Base-by-base conservation (phyloP, 2,329 filamentous ascomycete species). In the Harringtonia lauricola region DNA sequence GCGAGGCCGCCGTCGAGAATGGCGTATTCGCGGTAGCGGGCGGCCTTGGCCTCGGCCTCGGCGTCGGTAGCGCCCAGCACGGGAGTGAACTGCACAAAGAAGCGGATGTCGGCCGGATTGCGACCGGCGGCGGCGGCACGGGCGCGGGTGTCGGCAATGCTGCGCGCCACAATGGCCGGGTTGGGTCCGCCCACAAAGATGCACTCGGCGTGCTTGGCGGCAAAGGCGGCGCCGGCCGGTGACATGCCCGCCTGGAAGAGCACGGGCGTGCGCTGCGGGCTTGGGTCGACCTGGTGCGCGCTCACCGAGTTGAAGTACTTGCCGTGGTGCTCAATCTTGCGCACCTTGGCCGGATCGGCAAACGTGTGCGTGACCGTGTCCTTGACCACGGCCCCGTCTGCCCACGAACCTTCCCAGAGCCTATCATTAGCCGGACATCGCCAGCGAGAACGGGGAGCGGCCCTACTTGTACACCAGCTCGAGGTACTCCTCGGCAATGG, bases 221-320 rank as follows among this genome's bases (percentile, higher is more conserved):
- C 52, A 41, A 55, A 55, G 9, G 39, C 44, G n/a, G 43, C 48
- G n/a, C 52, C 52, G 3, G 53, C 49, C 31, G 36, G 24, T 3
- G 51, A 53, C 14, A 45, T 47, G 18, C 52, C 52, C 9, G 52
- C 51, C 41, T 54, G 52, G 21, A 55, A 51, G 38, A 55, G 42
- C 1, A 55, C 41, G 4, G 52, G 53, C 17, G 52, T 54, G 29
- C 47, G 47, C 41, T 48, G 45, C 19, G 42, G 45, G 21, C 38
- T 39, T 1, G 45, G 45, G 17, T 47, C 38, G 30, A 15, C 18
- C 10, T 36, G 33, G 35, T 42, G 42, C 15, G 39, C 28, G 2
- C 45, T 36, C 4, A 39, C 35, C 24, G 36, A 35, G 2, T 15
- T 17, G 41, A 38, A 45, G 15, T 44, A 49, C 17, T 36, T 19